A percentile compares a stretch with the other conserved stretches of the same genome.
Conservation (phyloP, 2,329 filamentous ascomycete genomes). For the Akanthomyces uredinophilus region DNA sequence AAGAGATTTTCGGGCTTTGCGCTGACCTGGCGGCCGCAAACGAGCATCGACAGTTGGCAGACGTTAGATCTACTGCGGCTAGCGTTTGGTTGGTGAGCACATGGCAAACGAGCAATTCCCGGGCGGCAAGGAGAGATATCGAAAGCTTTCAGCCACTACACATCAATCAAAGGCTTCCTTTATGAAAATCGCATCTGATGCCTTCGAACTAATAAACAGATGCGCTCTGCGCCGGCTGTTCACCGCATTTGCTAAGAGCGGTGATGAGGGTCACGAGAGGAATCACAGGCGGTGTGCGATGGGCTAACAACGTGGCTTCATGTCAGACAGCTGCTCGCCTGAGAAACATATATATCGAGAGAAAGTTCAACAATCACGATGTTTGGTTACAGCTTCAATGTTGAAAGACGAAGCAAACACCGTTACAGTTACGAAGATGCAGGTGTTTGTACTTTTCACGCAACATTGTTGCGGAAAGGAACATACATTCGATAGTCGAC, state of each 20-base stretch:
- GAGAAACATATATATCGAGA: background rate
- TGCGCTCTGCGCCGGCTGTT: background rate
- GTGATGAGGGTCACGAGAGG: background rate
- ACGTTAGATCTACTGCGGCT: background rate
- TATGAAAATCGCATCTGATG: background rate
- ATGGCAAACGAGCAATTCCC: background rate
- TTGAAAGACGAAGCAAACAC: background rate
- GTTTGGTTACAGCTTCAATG: background rate
- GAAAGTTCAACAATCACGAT: background rate
- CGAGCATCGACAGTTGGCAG: slow-evolving; percentile 5
- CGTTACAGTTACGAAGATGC: background rate
- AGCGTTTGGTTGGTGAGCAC: background rate
- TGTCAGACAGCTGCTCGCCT: background rate
- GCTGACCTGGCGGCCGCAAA: slow-evolving; percentile 1
- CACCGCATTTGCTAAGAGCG: background rate
- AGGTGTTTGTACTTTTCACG: background rate
- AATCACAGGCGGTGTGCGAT: background rate
- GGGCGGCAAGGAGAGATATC: background rate
- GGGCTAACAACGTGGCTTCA: background rate
- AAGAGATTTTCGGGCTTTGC: too few species aligned
- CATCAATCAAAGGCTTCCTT: background rate
- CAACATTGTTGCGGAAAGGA: background rate
- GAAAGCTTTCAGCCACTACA: background rate
- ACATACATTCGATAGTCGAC: background rate
- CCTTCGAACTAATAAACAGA: background rate